Evolutionary conservation across 2,329 filamentous ascomycete species (phyloP).

Genomic region (Diaporthe citrichinensis): DNA sequence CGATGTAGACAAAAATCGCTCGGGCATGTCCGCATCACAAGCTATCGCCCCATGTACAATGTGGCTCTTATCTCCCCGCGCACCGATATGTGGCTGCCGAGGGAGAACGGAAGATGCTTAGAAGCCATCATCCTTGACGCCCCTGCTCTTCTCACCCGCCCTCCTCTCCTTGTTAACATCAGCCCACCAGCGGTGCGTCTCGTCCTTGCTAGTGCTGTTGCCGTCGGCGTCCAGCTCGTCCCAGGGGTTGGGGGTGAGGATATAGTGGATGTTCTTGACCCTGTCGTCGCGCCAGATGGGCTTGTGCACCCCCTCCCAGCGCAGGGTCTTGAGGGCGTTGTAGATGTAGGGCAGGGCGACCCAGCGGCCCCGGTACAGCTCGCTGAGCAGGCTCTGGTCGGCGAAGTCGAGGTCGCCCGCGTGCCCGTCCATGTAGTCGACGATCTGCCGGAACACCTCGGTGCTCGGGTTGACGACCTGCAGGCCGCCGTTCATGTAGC

Average conservation of each 20-base stretch:
- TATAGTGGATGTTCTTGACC: constrained; percentile 75
- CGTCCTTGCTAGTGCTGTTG: constrained; percentile 59
- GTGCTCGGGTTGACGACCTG: constrained; percentile 68
- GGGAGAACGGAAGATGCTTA: constrained; percentile 34
- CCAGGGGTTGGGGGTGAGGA: constrained; percentile 74
- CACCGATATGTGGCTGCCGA: no score
- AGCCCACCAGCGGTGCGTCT: constrained; percentile 70
- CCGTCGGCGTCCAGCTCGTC: constrained; percentile 63
- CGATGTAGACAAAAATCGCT: constrained; percentile 2
- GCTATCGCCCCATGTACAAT: no score
- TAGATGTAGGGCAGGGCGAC: constrained; percentile 71
- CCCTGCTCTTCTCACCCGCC: constrained; percentile 55
- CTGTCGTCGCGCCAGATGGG: constrained; percentile 70
- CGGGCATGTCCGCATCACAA: neutral
- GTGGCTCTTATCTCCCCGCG: neutral
- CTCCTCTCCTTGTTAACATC: constrained; percentile 62
- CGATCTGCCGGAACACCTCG: constrained; percentile 64
- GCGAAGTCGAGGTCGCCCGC: constrained; percentile 68
- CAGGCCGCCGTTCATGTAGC: constrained; percentile 70
- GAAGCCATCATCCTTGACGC: constrained; percentile 54
- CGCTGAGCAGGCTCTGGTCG: constrained; percentile 71
- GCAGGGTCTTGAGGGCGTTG: constrained; percentile 74
- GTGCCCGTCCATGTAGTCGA: constrained; percentile 63
- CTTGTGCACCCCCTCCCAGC: constrained; percentile 66
- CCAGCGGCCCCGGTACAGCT: constrained; percentile 70